Evolutionary conservation across 257 asterid species (phyloP), one percentile per base, ranked within the genome.

Genomic region (Nyctanthes arbortristis): DNA sequence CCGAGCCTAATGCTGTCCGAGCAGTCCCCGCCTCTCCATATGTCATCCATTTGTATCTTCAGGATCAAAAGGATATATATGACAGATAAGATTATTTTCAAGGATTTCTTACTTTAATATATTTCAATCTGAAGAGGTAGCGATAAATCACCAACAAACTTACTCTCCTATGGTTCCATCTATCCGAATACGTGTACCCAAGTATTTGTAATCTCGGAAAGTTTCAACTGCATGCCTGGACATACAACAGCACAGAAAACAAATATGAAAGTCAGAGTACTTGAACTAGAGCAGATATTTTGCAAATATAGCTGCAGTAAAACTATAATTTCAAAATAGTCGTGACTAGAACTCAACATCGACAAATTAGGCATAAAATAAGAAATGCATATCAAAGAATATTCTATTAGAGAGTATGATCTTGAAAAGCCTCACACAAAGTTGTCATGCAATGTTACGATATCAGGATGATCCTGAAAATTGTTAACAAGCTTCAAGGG

Each of bases 141-240:
- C 18, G 56, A 4, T 62, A 18, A 69, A 22, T 56, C 28, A 35
- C 63, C 62, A 35, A 22, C 2, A 58, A 69, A 82, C 99, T 84
- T 88, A 93, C 99, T 93, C 99, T 81, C 97, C 99, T 65, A 91
- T 84, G 39, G 91, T 93, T 64, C 96, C 99, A 84, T 93, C 99
- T 62, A 82, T 75, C 36, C 97, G 89, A 66, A 89, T 79, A 37
- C 99, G 99, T 31, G 96, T 80, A 36, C 99, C 99, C 85, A 93
- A 75, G 82, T 93, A 93, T 77, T 93, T 89, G 85, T 89, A 80
- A 75, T 93, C 97, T 82, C 75, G 90, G 79, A 81, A 93, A 63
- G 74, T 69, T 71, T 91, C 88, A 69, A 78, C 89, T 35, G 99
- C 88, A 66, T 89, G 92, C 68, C 99, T 91, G 83, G 66, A 72